Conservation (phyloP, 495 filamentous ascomycete genomes). For the Pyrenopolyporus hunteri region DNA sequence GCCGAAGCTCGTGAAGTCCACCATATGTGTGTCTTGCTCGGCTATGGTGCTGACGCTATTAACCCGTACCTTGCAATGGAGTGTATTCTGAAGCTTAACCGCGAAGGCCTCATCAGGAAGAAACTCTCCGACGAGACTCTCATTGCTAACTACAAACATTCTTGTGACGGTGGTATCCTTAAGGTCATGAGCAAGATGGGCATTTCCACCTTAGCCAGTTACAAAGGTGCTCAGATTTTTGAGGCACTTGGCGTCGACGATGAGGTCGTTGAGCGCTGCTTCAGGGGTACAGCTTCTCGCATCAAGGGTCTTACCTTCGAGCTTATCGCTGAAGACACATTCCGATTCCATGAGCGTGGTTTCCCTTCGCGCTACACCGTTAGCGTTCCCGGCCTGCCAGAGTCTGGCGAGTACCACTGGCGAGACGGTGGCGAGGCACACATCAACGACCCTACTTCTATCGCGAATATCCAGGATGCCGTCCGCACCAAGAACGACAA, state of each 20-base stretch:
- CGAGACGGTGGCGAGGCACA: slow-evolving; percentile 98
- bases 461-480: slow-evolving; percentile 98
- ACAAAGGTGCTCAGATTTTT: slow-evolving; percentile 99
- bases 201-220: slow-evolving; percentile 96
- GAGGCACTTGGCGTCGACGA: slow-evolving; percentile 98
- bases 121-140: slow-evolving; percentile 82
- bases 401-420: slow-evolving; percentile 99
- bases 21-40: slow-evolving; percentile 96
- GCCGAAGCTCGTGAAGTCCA: slow-evolving; percentile 98
- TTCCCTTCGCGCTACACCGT: slow-evolving; percentile 84
- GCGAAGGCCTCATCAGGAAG: slow-evolving; percentile 92
- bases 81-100: slow-evolving; percentile 98
- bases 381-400: slow-evolving; percentile 81
- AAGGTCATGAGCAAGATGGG: slow-evolving; percentile 99
- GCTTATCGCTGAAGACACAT: slow-evolving; percentile 93
- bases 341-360: slow-evolving; percentile 94
- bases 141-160: slow-evolving; percentile 97
- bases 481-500: slow-evolving; percentile 99
- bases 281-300: slow-evolving; percentile 92
- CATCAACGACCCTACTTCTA: slow-evolving; percentile 92
- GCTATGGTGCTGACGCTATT: slow-evolving; percentile 95
- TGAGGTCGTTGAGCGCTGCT: slow-evolving; percentile 93
- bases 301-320: slow-evolving; percentile 97
- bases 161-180: slow-evolving; percentile 95
- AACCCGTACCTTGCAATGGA: slow-evolving; percentile 98